These are phyloP conservation scores for Penicillium oxalicum DNA, from an alignment of 2,329 filamentous ascomycete genomes.

Conservation along the genomic window DNA sequence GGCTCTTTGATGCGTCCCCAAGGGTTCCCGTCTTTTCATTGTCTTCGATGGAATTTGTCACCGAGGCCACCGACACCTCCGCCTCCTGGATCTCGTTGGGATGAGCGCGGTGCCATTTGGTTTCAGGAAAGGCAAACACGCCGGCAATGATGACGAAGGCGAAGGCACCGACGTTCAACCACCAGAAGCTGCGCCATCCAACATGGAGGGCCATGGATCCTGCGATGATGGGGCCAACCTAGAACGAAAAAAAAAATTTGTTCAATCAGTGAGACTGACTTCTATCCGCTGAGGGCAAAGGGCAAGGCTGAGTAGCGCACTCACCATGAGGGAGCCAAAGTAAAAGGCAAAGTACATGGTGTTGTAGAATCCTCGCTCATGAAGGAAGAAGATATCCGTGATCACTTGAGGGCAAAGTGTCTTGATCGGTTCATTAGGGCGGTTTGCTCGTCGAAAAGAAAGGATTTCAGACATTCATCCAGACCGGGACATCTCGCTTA, in stretches of 20 bases:
- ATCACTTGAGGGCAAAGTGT: constrained; percentile 59
- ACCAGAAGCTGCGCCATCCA: constrained; percentile 61
- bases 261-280: too few species aligned
- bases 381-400: constrained; percentile 59
- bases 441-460: background rate
- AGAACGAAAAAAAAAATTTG: constrained; percentile 15
- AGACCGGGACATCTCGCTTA: background rate
- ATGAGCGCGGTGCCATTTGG: constrained; percentile 50
- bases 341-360: constrained; percentile 58
- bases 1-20: background rate
- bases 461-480: too few species aligned
- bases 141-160: constrained; percentile 37
- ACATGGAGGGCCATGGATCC: constrained; percentile 55
- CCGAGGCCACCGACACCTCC: background rate
- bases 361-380: constrained; percentile 58
- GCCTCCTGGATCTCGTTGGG: constrained; percentile 15
- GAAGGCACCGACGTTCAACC: constrained; percentile 56
- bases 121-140: constrained; percentile 61
- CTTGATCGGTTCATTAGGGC: constrained; percentile 33
- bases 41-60: background rate
- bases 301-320: background rate
- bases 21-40: background rate
- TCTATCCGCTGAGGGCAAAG: too few species aligned
- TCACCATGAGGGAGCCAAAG: constrained; percentile 57
- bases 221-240: constrained; percentile 52